Evolutionary conservation across 768 basidiomycete species (phyloP).

Genomic region (Rhizopogon vesiculosus): DNA sequence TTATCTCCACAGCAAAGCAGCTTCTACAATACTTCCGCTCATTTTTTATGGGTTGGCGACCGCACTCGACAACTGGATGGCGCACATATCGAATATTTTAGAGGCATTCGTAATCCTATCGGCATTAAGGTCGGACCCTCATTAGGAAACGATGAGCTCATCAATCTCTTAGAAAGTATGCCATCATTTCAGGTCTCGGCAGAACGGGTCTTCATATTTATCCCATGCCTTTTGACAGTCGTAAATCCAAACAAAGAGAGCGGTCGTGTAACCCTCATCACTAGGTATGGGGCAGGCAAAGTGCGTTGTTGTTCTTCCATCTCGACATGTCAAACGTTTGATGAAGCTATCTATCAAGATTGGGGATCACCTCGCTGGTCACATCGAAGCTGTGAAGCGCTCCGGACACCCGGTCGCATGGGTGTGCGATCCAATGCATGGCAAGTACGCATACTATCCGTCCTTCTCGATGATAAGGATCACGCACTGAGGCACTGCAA

Average conservation of each 20-base stretch:
- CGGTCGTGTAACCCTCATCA: conserved; percentile 87
- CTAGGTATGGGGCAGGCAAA: conserved; percentile 88
- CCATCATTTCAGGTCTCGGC: not conserved
- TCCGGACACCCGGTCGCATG: conserved; percentile 88
- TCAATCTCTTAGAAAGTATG: conserved; percentile 71
- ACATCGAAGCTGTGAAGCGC: conserved; percentile 76
- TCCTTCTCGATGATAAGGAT: not conserved
- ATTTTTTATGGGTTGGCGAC: conserved; percentile 97
- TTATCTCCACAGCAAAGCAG: conserved; percentile 25
- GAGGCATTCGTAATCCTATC: conserved; percentile 89
- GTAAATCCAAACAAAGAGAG: conserved; percentile 81
- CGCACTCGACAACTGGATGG: conserved; percentile 88
- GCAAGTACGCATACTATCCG: conserved; percentile 67
- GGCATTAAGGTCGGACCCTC: conserved; percentile 95
- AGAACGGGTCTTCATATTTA: not conserved
- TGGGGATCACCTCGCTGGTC: conserved; percentile 64
- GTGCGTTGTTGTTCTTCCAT: conserved; percentile 29
- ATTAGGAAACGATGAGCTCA: conserved; percentile 75
- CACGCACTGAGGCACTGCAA: conserved; percentile 22
- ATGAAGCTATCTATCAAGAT: conserved; percentile 42
- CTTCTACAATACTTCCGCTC: conserved; percentile 88
- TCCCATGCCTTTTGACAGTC: conserved; percentile 38
- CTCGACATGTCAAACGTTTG: not conserved
- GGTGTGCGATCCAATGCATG: conserved; percentile 99
- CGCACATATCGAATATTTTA: conserved; percentile 94